A percentile compares a stretch with the other conserved stretches of the same genome.
phyloP scores from a whole-genome alignment of 495 filamentous ascomycete genomes.

The Penicillium cosmopolitanum region DNA sequence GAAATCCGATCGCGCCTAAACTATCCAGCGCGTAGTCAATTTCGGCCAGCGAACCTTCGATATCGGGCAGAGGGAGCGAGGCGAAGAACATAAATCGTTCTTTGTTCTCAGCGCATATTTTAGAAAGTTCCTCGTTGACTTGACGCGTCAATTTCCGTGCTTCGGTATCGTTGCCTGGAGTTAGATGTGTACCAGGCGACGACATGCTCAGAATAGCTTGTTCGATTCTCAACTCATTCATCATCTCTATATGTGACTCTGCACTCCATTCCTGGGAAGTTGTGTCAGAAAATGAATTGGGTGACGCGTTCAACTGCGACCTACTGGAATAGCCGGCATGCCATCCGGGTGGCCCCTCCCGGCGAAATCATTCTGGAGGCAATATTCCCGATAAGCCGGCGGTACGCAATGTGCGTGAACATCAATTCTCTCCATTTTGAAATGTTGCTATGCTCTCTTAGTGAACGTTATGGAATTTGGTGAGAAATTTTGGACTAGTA shows the following conservation, averaged over 20 bases:
- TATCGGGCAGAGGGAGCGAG: slow-evolving; percentile 52
- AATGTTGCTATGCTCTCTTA: neutral
- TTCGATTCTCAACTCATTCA: slow-evolving; percentile 47
- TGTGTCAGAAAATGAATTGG: neutral
- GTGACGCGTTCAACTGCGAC: slow-evolving; percentile 1
- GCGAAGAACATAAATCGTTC: slow-evolving; percentile 53
- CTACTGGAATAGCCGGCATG: slow-evolving; percentile 49
- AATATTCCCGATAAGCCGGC: slow-evolving; percentile 35
- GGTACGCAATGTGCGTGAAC: slow-evolving; percentile 44
- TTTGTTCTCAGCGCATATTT: slow-evolving; percentile 39
- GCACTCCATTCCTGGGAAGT: slow-evolving; percentile 43
- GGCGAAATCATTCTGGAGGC: slow-evolving; percentile 32
- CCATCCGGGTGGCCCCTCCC: slow-evolving; percentile 47
- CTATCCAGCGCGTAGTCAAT: slow-evolving; percentile 44
- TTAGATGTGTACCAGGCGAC: slow-evolving; percentile 53
- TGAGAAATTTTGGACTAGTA: neutral
- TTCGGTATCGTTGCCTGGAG: slow-evolving; percentile 34
- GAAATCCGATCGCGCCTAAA: slow-evolving; percentile 51
- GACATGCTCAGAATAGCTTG: slow-evolving; percentile 57
- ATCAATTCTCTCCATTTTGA: slow-evolving; percentile 36
- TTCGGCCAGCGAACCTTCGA: slow-evolving; percentile 45
- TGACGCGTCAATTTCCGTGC: slow-evolving; percentile 35
- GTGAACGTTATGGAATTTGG: neutral
- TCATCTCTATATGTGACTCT: slow-evolving; percentile 48
- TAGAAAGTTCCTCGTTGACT: slow-evolving; percentile 44